These are phyloP conservation scores for Hyaloscypha variabilis DNA, from an alignment of 495 filamentous ascomycete genomes.

Conservation along the genomic window DNA sequence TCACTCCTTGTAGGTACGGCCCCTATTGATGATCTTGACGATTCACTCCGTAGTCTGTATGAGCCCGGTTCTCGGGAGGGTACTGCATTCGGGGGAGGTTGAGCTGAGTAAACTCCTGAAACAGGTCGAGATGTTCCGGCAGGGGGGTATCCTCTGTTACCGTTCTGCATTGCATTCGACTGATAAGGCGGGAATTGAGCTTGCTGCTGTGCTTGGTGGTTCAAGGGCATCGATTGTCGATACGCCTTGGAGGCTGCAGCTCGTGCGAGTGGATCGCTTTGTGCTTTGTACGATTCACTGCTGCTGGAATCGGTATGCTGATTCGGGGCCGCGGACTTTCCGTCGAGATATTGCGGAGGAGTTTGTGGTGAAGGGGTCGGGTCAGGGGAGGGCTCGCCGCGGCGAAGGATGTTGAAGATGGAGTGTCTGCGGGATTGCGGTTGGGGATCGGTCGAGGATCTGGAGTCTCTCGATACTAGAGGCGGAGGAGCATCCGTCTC, in stretches of 20 bases:
- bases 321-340: slow-evolving; percentile 8
- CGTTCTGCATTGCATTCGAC: slow-evolving; percentile 34
- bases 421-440: slow-evolving; percentile 32
- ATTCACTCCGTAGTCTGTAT: slow-evolving; percentile 64
- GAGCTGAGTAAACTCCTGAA: slow-evolving; percentile 53
- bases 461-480: slow-evolving; percentile 38
- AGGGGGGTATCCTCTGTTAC: slow-evolving; percentile 28
- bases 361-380: slow-evolving; percentile 15
- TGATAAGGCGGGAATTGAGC: slow-evolving; percentile 45
- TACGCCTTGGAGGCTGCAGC: slow-evolving; percentile 32
- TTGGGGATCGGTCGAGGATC: slow-evolving; percentile 80
- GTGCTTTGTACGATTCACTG: slow-evolving; percentile 21
- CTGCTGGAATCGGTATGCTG: slow-evolving; percentile 16
- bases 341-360: slow-evolving; percentile 24
- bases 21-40: slow-evolving; percentile 63
- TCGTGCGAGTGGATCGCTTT: slow-evolving; percentile 22
- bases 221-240: slow-evolving; percentile 42
- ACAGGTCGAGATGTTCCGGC: slow-evolving; percentile 49
- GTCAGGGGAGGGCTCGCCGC: slow-evolving; percentile 26
- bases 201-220: slow-evolving; percentile 50
- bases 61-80: slow-evolving; percentile 49
- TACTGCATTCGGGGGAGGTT: slow-evolving; percentile 38
- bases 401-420: slow-evolving; percentile 35
- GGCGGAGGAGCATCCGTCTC: slow-evolving; percentile 11
- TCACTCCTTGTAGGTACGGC: slow-evolving; percentile 58